phyloP scores from a whole-genome alignment of 2,329 filamentous ascomycete species.

The Pseudopithomyces maydicus region DNA sequence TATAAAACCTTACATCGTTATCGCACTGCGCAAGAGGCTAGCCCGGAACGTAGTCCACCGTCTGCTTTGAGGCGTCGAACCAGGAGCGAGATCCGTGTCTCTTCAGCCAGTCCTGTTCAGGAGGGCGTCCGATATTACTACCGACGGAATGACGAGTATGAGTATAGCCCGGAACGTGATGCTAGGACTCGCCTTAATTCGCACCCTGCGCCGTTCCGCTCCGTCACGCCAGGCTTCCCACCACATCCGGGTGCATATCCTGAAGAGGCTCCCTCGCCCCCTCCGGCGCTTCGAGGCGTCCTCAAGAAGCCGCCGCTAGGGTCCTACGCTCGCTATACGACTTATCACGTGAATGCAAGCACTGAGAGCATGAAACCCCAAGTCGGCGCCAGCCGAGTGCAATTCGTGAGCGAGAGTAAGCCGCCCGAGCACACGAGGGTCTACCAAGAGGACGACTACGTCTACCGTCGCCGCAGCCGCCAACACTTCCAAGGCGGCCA shows the following conservation, averaged over 20 bases:
- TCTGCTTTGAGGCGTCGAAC: conserved; percentile 12
- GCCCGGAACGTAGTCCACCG: conserved; percentile 10
- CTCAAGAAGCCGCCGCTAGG: conserved; percentile 25
- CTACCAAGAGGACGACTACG: conserved; percentile 10
- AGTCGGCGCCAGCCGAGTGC: conserved; percentile 34
- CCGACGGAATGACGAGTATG: conserved; percentile 26
- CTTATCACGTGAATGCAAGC: conserved; percentile 24
- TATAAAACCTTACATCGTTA: conserved; percentile 22
- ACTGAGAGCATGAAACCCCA: conserved; percentile 36
- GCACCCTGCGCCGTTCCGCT: conserved; percentile 30
- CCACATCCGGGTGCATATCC: conserved; percentile 13
- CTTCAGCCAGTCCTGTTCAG: conserved; percentile 26
- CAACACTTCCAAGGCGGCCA: conserved; percentile 16
- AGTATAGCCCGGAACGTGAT: conserved; percentile 22
- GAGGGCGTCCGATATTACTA: conserved; percentile 10
- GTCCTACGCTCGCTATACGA: conserved; percentile 21
- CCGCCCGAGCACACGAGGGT: conserved; percentile 2
- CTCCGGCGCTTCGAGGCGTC: conserved; percentile 28
- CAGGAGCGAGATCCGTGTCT: conserved; percentile 16
- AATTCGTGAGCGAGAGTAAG: conserved; percentile 26
- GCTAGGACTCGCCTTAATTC: conserved; percentile 29
- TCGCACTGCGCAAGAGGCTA: conserved; percentile 25
- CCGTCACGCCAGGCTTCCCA: conserved; percentile 17
- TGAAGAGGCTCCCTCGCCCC: conserved; percentile 19
- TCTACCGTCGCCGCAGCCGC: conserved; percentile 19